Evolutionary conservation across 2,329 filamentous ascomycete species (phyloP).

Genomic region (Metarhizium anisopliae): DNA sequence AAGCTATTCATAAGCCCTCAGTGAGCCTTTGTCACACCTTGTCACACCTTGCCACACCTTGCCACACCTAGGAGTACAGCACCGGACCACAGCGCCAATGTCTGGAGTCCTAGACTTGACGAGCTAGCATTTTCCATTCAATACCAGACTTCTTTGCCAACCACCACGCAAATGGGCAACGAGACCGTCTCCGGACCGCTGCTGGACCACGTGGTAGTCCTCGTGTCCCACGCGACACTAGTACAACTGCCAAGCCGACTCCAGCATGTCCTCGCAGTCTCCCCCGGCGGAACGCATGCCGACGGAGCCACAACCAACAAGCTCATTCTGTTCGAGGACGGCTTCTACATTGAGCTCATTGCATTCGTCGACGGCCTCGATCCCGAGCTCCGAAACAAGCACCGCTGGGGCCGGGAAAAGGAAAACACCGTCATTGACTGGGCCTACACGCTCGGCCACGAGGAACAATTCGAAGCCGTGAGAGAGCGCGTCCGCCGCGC

Average conservation of each 20-base stretch:
- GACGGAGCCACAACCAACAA: conserved; percentile 53
- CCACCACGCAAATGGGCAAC: not conserved
- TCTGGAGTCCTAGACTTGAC: no score
- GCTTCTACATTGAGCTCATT: conserved; percentile 59
- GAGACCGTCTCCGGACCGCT: not conserved
- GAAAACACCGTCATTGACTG: conserved; percentile 49
- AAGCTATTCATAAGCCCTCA: no score
- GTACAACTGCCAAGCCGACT: conserved; percentile 39
- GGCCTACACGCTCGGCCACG: conserved; percentile 39
- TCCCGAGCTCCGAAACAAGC: conserved; percentile 30
- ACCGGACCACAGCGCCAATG: no score
- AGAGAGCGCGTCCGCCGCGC: conserved; percentile 26
- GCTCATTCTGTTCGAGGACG: conserved; percentile 53
- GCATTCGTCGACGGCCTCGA: conserved; percentile 43
- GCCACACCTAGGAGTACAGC: no score
- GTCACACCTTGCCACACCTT: no score
- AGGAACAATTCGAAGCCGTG: conserved; percentile 26
- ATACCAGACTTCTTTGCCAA: no score
- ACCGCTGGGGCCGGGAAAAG: conserved; percentile 49
- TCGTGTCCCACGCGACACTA: conserved; percentile 44
- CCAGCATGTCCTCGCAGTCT: conserved; percentile 44
- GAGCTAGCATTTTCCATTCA: no score
- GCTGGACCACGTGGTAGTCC: conserved; percentile 55
- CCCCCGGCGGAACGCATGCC: conserved; percentile 51
- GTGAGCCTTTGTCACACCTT: no score